Base-by-base conservation (phyloP, 371 early-diverging fungal genomes). In the Entomophthora muscae region DNA sequence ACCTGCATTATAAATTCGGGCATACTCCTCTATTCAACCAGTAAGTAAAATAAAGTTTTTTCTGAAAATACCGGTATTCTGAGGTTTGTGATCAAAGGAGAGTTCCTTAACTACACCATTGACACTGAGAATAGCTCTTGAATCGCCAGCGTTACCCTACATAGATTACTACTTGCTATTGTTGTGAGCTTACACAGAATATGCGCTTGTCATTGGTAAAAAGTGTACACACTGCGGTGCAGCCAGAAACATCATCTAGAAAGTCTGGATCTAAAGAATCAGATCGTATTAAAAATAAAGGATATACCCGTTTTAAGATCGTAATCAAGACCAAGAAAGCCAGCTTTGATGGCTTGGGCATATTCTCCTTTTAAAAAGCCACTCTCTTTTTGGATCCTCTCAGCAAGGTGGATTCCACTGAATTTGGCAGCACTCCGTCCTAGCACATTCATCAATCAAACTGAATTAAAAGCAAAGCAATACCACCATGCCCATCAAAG, bases 401-500 rank as follows among this genome's bases (percentile, higher is more conserved):
- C 69, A 63, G 89, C 85, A 54, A 95, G 72, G 55, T 83, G 72
- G 5, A 77, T 76, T 32, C 93, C 92, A 42, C 88, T 81, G 69
- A 85, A 95, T 70, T 85, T 84, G 30, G 98, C 95, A 2, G 91
- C 87, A 64, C 70, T 76, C 32, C 74, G 66, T 2, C 93, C 86
- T 85, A 68, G 21, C 22, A 51, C 54, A 33, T 52, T 5, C 28
- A 10, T 27, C 17, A 54, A 53, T 22, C 32, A 32, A 54, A 55
- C 23, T 10, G 22, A 1, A 26, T 10, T 26, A 3, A 21, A 61
- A 61, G 22, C 17, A 17, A 24, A 61, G 31, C 61, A 67, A 66
- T 82, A 73, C 90, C 98, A 69, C 95, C 98, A 70, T 97, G 98
- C 1, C 98, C 98, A 73, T 97, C 98, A 72, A 84, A 94, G 2